These are phyloP conservation scores for Scopulariopsis brevicaulis DNA, from an alignment of 2,329 filamentous ascomycete genomes.

Conservation along the genomic window DNA sequence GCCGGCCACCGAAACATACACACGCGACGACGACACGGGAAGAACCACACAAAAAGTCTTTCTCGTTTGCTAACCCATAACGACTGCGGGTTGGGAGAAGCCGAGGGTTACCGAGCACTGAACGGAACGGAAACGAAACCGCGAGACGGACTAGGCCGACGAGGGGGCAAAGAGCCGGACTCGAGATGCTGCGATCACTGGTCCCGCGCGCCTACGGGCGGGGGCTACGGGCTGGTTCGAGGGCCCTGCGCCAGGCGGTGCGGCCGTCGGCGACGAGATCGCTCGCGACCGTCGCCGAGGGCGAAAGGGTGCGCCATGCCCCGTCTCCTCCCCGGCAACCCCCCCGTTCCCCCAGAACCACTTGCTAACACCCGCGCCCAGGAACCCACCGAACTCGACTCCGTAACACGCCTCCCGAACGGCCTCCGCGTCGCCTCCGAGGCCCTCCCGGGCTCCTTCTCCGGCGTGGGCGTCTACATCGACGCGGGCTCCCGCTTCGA, in stretches of 20 bases:
- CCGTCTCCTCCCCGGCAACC: background rate
- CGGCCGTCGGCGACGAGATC: background rate
- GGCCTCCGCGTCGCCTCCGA: constrained; percentile 92
- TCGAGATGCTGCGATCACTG: constrained; percentile 4
- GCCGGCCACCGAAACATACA: background rate
- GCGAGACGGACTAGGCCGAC: background rate
- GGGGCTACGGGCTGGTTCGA: background rate
- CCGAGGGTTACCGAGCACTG: background rate
- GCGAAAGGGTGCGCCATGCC: background rate
- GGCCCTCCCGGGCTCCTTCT: constrained; percentile 86
- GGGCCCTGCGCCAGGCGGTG: background rate
- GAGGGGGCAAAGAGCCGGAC: background rate
- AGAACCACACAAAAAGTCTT: background rate
- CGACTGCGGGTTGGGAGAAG: background rate
- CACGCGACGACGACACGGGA: background rate
- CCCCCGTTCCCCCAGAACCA: background rate
- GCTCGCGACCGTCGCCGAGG: background rate
- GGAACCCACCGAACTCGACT: constrained; percentile 78
- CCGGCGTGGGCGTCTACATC: constrained; percentile 89
- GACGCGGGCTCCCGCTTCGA: constrained; percentile 94
- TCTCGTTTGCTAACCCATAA: background rate
- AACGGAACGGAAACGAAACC: background rate
- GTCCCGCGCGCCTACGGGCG: constrained; percentile 1
- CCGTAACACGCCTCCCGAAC: constrained; percentile 81
- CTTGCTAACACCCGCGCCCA: constrained; percentile 5